phyloP scores from a whole-genome alignment of 176 grass and related monocot genomes.

The Thalia dealbata region DNA sequence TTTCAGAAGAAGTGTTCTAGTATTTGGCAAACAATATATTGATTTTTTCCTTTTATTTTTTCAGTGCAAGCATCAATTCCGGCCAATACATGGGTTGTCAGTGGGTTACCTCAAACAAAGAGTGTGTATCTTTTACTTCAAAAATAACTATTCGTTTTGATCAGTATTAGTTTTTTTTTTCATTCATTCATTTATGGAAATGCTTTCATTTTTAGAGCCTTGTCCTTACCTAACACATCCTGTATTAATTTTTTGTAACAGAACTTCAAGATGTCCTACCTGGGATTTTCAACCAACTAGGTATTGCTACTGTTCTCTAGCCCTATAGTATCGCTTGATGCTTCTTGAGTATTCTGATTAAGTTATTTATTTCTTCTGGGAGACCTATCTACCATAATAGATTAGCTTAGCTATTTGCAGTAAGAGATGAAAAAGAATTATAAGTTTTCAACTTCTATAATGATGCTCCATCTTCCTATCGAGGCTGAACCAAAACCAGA shows the following conservation, averaged over 20 bases:
- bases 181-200: neutral
- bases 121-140: constrained; percentile 34
- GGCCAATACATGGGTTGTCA: constrained; percentile 97
- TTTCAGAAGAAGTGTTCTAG: neutral
- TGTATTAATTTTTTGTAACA: constrained; percentile 14
- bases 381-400: too few species aligned
- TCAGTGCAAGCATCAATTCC: constrained; percentile 97
- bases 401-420: too few species aligned
- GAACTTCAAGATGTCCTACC: constrained; percentile 92
- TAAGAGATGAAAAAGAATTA: too few species aligned
- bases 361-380: too few species aligned
- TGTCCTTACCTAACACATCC: too few species aligned
- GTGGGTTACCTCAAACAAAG: constrained; percentile 79
- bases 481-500: too few species aligned
- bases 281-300: constrained; percentile 83
- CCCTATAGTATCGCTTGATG: neutral
- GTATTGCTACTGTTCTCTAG: constrained; percentile 19
- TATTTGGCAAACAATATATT: neutral
- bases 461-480: too few species aligned
- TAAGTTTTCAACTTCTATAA: too few species aligned
- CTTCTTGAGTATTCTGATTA: neutral
- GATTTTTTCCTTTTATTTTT: neutral
- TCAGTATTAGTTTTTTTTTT: neutral
- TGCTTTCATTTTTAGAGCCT: neutral
- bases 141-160: neutral